phyloP scores from a whole-genome alignment of 805 yeast species.

The Schwanniomyces occidentalis region DNA sequence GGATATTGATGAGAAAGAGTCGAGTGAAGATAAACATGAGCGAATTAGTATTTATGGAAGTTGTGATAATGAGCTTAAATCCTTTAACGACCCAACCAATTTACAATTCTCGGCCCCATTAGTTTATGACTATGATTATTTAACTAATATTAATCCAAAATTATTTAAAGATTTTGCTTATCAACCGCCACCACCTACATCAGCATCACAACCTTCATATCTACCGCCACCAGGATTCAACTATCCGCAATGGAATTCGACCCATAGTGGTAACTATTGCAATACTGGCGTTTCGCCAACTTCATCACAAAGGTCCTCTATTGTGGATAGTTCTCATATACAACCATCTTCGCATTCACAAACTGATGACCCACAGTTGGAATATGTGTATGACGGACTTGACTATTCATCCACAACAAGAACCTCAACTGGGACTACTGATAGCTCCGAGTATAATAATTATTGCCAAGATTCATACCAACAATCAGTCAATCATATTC shows the following conservation, averaged over 20 bases:
- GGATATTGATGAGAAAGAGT: neutral
- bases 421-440: slow-evolving; percentile 2
- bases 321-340: neutral
- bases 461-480: slow-evolving; percentile 29
- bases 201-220: slow-evolving; percentile 1
- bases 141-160: slow-evolving; percentile 35
- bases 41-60: slow-evolving; percentile 7
- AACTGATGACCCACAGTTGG: neutral
- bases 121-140: slow-evolving; percentile 43
- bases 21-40: slow-evolving; percentile 1
- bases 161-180: slow-evolving; percentile 37
- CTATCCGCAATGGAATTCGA: slow-evolving; percentile 21
- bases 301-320: slow-evolving; percentile 13
- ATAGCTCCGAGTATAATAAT: slow-evolving; percentile 5
- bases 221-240: slow-evolving; percentile 20
- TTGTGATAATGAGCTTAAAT: neutral
- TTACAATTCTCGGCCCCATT: slow-evolving; percentile 33
- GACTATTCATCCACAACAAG: neutral
- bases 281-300: slow-evolving; percentile 14
- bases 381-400: neutral
- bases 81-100: neutral
- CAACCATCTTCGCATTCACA: neutral
- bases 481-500: slow-evolving; percentile 32
- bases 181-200: slow-evolving; percentile 25
- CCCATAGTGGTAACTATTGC: slow-evolving; percentile 1